Conservation (phyloP, 2,329 filamentous ascomycete genomes). For the Monosporascus ibericus region DNA sequence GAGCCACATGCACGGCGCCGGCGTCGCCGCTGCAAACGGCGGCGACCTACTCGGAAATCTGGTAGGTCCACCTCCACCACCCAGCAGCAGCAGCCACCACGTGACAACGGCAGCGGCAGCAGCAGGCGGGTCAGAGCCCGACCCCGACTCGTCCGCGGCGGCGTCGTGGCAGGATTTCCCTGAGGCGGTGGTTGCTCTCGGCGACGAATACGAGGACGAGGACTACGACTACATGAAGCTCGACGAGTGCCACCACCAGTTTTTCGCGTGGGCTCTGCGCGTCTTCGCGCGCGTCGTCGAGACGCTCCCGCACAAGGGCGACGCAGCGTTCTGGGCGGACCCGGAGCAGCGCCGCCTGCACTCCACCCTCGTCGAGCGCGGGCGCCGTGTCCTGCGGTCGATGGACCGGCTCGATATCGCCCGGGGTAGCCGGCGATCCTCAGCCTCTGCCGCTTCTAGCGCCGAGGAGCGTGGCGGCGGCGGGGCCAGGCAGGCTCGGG, state of each 20-base stretch:
- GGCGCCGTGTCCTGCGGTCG: not conserved
- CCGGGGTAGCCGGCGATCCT: too few relatives aligned
- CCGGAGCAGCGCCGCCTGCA: not conserved
- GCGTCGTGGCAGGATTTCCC: too few relatives aligned
- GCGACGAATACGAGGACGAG: not conserved
- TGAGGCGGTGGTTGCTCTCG: too few relatives aligned
- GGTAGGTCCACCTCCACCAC: too few relatives aligned
- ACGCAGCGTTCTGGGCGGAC: constrained; percentile 1
- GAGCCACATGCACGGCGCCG: constrained; percentile 2
- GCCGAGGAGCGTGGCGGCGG: too few relatives aligned
- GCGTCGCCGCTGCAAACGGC: too few relatives aligned
- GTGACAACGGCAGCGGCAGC: too few relatives aligned
- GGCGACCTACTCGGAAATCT: too few relatives aligned
- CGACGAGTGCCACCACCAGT: not conserved
- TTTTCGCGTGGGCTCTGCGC: not conserved
- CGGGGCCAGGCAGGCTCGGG: not conserved
- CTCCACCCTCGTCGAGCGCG: not conserved
- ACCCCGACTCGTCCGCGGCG: too few relatives aligned
- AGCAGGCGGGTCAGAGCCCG: too few relatives aligned
- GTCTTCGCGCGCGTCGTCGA: constrained; percentile 1
- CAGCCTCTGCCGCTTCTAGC: too few relatives aligned
- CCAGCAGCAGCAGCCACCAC: too few relatives aligned
- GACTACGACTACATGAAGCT: not conserved
- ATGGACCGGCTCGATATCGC: not conserved
- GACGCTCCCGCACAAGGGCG: constrained; percentile 1